These are phyloP conservation scores for Epichloe sibirici DNA, from an alignment of 2,329 filamentous ascomycete genomes.

Conservation along the genomic window DNA sequence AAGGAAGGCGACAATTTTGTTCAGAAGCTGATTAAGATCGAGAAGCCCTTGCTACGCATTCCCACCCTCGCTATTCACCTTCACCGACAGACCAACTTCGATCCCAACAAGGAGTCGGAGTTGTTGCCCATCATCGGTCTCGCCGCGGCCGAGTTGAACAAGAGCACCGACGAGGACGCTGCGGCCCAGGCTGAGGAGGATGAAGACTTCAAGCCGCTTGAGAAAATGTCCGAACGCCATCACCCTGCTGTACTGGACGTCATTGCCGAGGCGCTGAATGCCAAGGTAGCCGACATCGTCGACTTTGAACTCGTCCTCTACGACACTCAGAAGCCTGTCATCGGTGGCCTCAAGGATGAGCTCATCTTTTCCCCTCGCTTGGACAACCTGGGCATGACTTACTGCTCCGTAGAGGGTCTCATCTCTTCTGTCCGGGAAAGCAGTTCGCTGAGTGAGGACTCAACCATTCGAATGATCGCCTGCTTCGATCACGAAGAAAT, in stretches of 20 bases:
- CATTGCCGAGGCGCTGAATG: constrained; percentile 67
- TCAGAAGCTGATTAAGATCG: constrained; percentile 79
- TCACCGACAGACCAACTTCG: constrained; percentile 71
- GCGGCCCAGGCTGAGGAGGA: constrained; percentile 25
- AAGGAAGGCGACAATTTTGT: constrained; percentile 59
- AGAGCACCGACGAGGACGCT: constrained; percentile 43
- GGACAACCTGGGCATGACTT: constrained; percentile 95
- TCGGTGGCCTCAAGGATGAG: constrained; percentile 85
- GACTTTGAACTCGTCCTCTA: constrained; percentile 98
- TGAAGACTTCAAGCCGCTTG: constrained; percentile 59
- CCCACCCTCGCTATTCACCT: constrained; percentile 92
- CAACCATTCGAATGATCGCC: constrained; percentile 77
- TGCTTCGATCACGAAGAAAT: constrained; percentile 99
- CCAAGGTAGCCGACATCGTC: constrained; percentile 57
- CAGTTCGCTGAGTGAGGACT: constrained; percentile 58
- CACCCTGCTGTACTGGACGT: constrained; percentile 79
- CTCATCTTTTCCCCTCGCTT: constrained; percentile 93
- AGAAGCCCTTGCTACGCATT: constrained; percentile 80
- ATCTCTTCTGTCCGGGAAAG: constrained; percentile 61
- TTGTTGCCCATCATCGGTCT: constrained; percentile 88
- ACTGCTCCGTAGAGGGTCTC: constrained; percentile 76
- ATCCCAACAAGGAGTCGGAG: constrained; percentile 95
- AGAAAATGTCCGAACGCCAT: constrained; percentile 68
- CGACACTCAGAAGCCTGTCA: constrained; percentile 80
- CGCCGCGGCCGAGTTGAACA: constrained; percentile 77